Evolutionary conservation across 495 filamentous ascomycete genomes (phyloP).

Genomic region (Neurospora tetraspora): DNA sequence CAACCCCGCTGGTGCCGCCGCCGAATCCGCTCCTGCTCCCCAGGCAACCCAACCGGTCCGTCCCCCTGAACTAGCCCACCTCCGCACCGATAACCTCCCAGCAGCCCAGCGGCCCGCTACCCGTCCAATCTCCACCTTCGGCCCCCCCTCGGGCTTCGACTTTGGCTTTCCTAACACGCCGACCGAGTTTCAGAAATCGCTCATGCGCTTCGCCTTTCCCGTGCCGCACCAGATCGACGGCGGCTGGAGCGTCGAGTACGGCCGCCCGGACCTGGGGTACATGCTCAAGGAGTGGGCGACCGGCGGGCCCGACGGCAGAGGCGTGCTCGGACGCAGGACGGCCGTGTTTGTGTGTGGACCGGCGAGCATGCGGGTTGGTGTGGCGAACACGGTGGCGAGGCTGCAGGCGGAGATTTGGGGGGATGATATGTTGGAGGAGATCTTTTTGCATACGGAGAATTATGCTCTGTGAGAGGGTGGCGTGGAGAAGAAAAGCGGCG

Average conservation of each 20-base stretch:
- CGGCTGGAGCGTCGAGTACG: constrained; percentile 86
- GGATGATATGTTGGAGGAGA: constrained; percentile 70
- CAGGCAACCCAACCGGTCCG: constrained; percentile 12
- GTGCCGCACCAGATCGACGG: constrained; percentile 56
- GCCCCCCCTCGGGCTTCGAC: constrained; percentile 49
- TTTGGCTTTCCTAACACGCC: constrained; percentile 69
- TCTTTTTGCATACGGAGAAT: constrained; percentile 92
- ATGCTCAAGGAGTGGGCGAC: constrained; percentile 72
- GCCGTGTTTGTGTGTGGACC: constrained; percentile 94
- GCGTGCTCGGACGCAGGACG: constrained; percentile 69
- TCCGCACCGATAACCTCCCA: constrained; percentile 35
- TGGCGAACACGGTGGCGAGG: constrained; percentile 70
- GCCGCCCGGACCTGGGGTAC: constrained; percentile 76
- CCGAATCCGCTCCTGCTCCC: not conserved
- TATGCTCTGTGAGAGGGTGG: constrained; percentile 56
- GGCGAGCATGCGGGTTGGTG: constrained; percentile 75
- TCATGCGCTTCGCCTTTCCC: constrained; percentile 80
- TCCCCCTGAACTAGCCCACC: constrained; percentile 42
- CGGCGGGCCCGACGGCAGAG: constrained; percentile 42
- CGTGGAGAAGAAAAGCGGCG: not conserved
- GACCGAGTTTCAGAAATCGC: constrained; percentile 68
- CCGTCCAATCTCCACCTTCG: constrained; percentile 34
- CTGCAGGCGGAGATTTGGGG: constrained; percentile 76
- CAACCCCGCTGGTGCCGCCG: not conserved
- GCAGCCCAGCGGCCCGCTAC: constrained; percentile 8